Conservation (phyloP, 202 grass and related monocot species). For the Panicum virgatum region DNA sequence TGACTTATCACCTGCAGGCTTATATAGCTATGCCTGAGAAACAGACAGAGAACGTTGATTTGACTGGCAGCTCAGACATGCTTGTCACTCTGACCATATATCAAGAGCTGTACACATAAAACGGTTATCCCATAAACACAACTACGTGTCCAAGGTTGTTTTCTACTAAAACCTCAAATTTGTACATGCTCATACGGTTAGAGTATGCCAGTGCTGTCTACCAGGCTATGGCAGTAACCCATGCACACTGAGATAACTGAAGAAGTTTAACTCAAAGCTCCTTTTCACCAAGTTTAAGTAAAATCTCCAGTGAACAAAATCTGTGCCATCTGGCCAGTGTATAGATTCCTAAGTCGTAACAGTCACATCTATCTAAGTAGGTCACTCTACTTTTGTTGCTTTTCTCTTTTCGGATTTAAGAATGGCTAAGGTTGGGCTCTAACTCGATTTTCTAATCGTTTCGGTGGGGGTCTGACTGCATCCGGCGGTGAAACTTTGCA, state of each 20-base stretch:
- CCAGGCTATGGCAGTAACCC: no score
- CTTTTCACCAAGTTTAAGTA: neutral
- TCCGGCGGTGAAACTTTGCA: slow-evolving; percentile 7
- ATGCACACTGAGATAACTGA: no score
- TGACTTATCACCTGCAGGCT: neutral
- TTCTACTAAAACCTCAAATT: no score
- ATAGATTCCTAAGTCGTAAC: neutral
- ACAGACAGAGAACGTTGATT: neutral
- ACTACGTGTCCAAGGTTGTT: no score
- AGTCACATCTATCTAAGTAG: neutral
- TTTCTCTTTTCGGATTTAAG: neutral
- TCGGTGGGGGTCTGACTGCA: slow-evolving; percentile 6
- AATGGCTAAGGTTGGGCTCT: slow-evolving; percentile 12
- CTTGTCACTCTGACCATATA: no score
- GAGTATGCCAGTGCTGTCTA: no score
- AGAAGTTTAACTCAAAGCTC: neutral
- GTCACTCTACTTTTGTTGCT: neutral
- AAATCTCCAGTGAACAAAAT: neutral
- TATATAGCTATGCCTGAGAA: neutral
- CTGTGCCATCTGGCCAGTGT: neutral
- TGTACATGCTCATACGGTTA: no score
- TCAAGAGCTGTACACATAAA: no score
- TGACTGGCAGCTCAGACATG: neutral
- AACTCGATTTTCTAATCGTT: slow-evolving; percentile 4
- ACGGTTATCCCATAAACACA: no score